A percentile compares a stretch with the other conserved stretches of the same genome.
These are phyloP conservation scores for Cyclocybe aegerita DNA, from an alignment of 768 basidiomycete genomes.

Conservation along the genomic window DNA sequence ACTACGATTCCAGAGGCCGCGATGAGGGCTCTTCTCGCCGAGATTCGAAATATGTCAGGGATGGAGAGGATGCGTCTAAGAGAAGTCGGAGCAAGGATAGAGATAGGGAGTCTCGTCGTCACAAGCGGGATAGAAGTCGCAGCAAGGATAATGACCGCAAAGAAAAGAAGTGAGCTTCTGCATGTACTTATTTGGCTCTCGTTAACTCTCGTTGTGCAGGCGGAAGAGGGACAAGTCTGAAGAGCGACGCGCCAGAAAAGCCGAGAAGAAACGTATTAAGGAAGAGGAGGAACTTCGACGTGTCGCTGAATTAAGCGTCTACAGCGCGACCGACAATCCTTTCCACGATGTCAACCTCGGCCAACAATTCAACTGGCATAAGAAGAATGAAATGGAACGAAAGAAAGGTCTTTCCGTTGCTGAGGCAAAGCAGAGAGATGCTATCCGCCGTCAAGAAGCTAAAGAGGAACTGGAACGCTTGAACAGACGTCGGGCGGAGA, in stretches of 20 bases:
- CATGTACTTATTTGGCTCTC: conserved; percentile 5
- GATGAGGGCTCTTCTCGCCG: conserved; percentile 33
- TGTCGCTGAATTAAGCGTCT: conserved; percentile 93
- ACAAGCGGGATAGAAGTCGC: conserved; percentile 31
- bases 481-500: conserved; percentile 86
- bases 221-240: conserved; percentile 87
- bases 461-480: conserved; percentile 93
- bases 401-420: conserved; percentile 80
- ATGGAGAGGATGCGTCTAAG: conserved; percentile 27
- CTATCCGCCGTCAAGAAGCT: conserved; percentile 80
- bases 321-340: conserved; percentile 95
- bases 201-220: conserved; percentile 34
- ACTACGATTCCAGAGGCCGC: conserved; percentile 33
- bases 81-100: conserved; percentile 27
- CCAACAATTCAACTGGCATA: conserved; percentile 98
- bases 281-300: conserved; percentile 91
- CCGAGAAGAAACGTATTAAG: conserved; percentile 79
- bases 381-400: conserved; percentile 95
- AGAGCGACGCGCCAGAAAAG: conserved; percentile 81
- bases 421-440: conserved; percentile 81
- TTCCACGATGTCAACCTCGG: conserved; percentile 97
- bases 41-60: conserved; percentile 27
- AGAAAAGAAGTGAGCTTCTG: conserved; percentile 43
- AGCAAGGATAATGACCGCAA: conserved; percentile 39
- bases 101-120: conserved; percentile 18